phyloP scores from a whole-genome alignment of 768 basidiomycete species.

The Agrocybe praecox region DNA sequence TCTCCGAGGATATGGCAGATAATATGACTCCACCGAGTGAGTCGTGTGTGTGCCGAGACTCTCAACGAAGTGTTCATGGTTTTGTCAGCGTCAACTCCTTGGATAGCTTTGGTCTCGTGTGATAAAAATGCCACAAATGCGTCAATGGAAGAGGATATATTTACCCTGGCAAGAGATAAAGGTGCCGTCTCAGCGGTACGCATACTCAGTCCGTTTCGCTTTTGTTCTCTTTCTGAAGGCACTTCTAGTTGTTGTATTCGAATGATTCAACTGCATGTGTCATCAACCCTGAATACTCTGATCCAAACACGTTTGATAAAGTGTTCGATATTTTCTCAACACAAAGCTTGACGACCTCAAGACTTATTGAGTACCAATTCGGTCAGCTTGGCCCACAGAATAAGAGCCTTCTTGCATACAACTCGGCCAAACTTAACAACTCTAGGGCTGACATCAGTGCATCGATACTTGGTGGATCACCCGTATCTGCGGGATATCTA shows the following conservation, averaged over 20 bases:
- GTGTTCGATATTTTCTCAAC: constrained; percentile 81
- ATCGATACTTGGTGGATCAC: constrained; percentile 43
- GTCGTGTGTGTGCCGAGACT: constrained; percentile 11
- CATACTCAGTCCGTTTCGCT: constrained; percentile 6
- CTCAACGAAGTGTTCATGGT: constrained; percentile 7
- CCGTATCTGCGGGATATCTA: constrained; percentile 59
- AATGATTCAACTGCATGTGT: constrained; percentile 69
- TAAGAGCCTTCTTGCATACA: constrained; percentile 55
- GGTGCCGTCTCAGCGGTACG: constrained; percentile 83
- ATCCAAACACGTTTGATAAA: constrained; percentile 64
- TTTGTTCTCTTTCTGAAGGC: background rate
- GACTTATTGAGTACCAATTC: constrained; percentile 60
- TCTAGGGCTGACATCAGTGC: constrained; percentile 42
- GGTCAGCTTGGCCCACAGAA: constrained; percentile 57
- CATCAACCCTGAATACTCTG: constrained; percentile 72
- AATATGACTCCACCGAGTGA: constrained; percentile 52
- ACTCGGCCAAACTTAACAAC: constrained; percentile 65
- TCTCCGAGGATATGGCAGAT: constrained; percentile 61
- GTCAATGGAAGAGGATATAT: constrained; percentile 68
- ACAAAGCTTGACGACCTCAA: constrained; percentile 58
- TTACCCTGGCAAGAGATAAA: constrained; percentile 75
- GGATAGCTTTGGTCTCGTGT: constrained; percentile 90
- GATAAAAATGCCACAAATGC: constrained; percentile 74
- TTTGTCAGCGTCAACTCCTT: constrained; percentile 70
- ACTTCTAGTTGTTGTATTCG: constrained; percentile 74